Conservation (phyloP, 2,329 filamentous ascomycete genomes). For the Cladosporium oxysporum region DNA sequence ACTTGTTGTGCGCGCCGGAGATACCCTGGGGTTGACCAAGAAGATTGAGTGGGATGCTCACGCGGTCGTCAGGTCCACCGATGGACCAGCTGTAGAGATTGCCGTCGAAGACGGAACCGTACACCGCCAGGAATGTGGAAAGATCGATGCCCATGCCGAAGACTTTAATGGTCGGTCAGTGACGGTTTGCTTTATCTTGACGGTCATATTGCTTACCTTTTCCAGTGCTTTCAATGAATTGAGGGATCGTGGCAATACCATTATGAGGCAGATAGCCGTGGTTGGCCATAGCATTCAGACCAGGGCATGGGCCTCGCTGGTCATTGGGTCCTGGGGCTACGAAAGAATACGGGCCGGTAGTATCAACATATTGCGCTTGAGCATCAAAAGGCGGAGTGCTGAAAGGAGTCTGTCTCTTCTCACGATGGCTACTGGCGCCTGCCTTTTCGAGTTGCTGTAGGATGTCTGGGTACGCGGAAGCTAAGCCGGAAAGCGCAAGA, state of each 20-base stretch:
- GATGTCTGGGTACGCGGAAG: constrained; percentile 26
- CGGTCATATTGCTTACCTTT: constrained; percentile 22
- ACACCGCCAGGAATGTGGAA: constrained; percentile 36
- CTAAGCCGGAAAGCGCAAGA: constrained; percentile 23
- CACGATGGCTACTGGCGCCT: background rate
- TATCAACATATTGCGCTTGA: constrained; percentile 32
- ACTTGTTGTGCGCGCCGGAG: constrained; percentile 38
- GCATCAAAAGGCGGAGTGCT: constrained; percentile 32
- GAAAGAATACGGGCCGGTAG: constrained; percentile 28
- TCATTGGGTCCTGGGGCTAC: constrained; percentile 31
- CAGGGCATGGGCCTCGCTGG: constrained; percentile 37
- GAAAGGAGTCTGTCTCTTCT: constrained; percentile 6
- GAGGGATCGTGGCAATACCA: constrained; percentile 36
- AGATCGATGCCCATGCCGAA: constrained; percentile 40
- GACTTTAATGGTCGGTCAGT: constrained; percentile 22
- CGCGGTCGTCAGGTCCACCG: constrained; percentile 30
- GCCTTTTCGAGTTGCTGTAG: constrained; percentile 23
- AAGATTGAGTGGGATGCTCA: constrained; percentile 22
- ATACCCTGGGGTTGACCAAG: constrained; percentile 32
- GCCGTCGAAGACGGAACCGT: constrained; percentile 34
- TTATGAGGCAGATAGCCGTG: constrained; percentile 37
- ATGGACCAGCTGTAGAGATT: constrained; percentile 35
- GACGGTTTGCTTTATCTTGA: background rate
- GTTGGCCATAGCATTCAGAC: constrained; percentile 38
- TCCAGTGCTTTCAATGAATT: constrained; percentile 35